Conservation (phyloP, 129 eudicot species). For the Artemisia argyi region DNA sequence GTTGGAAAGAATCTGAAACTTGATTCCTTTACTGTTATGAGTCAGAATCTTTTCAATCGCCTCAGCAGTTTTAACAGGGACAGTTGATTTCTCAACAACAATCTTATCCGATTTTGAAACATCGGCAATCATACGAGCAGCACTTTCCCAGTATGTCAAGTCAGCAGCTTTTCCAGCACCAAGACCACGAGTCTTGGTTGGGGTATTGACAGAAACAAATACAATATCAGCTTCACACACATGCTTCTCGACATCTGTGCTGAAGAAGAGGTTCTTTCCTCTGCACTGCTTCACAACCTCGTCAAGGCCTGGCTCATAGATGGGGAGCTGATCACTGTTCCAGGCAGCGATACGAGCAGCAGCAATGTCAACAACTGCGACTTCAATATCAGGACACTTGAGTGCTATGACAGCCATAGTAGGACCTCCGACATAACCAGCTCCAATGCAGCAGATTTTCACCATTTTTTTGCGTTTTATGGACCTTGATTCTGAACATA, state of each 20-base stretch:
- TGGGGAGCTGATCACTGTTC: slow-evolving; percentile 87
- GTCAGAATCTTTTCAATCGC: slow-evolving; percentile 83
- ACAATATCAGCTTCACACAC: slow-evolving; percentile 76
- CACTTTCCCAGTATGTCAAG: slow-evolving; percentile 85
- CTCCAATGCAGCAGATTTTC: slow-evolving; percentile 92
- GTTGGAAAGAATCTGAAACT: slow-evolving; percentile 80
- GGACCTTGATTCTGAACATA: neutral
- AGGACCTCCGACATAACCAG: slow-evolving; percentile 90
- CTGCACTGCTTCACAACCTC: slow-evolving; percentile 81
- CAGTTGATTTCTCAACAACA: slow-evolving; percentile 86
- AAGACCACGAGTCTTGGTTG: slow-evolving; percentile 81
- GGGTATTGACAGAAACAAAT: slow-evolving; percentile 80
- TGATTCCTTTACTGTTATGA: slow-evolving; percentile 84
- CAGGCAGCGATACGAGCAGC: slow-evolving; percentile 81
- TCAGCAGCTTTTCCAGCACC: slow-evolving; percentile 94
- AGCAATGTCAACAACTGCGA: slow-evolving; percentile 78
- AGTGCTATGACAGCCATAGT: slow-evolving; percentile 90
- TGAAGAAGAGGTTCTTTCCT: slow-evolving; percentile 73
- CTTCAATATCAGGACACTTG: slow-evolving; percentile 76
- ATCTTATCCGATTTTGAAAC: slow-evolving; percentile 80
- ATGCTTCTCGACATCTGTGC: slow-evolving; percentile 89
- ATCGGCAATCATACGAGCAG: slow-evolving; percentile 92
- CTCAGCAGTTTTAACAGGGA: slow-evolving; percentile 89
- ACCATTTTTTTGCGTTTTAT: slow-evolving; percentile 47
- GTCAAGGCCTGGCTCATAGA: slow-evolving; percentile 85